Conservation (phyloP, 192 early-diverging fungal species). For the Mortierella hygrophila region DNA sequence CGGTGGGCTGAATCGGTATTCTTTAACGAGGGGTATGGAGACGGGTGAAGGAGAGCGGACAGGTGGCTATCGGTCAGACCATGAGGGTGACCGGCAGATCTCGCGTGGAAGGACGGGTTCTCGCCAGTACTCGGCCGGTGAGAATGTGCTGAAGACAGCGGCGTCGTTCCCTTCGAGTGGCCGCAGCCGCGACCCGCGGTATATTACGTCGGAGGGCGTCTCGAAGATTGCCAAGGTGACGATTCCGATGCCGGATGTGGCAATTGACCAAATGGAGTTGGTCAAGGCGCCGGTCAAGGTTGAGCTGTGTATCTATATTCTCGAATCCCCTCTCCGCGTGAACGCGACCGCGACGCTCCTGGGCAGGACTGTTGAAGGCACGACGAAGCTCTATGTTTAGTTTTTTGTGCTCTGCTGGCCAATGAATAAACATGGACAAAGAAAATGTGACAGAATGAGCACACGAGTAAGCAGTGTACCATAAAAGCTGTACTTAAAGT, state of each 20-base stretch:
- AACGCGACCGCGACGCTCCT: slow-evolving; percentile 41
- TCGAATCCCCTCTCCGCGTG: slow-evolving; percentile 37
- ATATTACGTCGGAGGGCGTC: slow-evolving; percentile 46
- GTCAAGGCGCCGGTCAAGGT: slow-evolving; percentile 50
- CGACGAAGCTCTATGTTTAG: slow-evolving; percentile 34
- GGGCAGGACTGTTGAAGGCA: slow-evolving; percentile 32
- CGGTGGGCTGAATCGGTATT: neutral
- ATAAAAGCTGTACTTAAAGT: neutral
- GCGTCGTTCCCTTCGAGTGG: slow-evolving; percentile 34
- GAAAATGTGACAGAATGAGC: neutral
- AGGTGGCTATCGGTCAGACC: slow-evolving; percentile 23
- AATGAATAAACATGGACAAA: neutral
- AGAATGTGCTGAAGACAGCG: slow-evolving; percentile 19
- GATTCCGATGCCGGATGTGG: slow-evolving; percentile 52
- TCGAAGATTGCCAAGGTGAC: slow-evolving; percentile 52
- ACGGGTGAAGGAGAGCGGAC: neutral
- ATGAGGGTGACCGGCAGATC: slow-evolving; percentile 28
- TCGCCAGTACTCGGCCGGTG: slow-evolving; percentile 16
- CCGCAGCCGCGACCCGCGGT: slow-evolving; percentile 31
- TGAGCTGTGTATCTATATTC: slow-evolving; percentile 45
- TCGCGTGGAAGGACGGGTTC: slow-evolving; percentile 7
- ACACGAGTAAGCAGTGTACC: neutral
- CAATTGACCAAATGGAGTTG: slow-evolving; percentile 50
- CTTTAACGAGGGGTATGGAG: neutral
- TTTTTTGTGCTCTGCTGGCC: neutral